Evolutionary conservation across 495 filamentous ascomycete species (phyloP).

Genomic region (Penicillium pancosmium): DNA sequence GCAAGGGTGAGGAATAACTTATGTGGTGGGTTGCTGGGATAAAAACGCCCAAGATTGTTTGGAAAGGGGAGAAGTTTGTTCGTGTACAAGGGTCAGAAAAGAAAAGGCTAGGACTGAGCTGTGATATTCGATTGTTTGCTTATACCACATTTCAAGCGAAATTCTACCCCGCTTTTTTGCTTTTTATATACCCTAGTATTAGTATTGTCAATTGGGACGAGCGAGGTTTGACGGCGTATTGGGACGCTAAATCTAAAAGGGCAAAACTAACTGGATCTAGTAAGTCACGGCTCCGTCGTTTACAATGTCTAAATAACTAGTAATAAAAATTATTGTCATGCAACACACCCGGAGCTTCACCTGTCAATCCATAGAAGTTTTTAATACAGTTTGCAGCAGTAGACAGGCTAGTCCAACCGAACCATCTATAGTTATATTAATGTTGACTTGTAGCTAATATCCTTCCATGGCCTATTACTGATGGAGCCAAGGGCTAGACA

Average conservation of each 20-base stretch:
- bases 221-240: background rate
- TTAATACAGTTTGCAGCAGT: no score
- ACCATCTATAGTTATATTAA: no score
- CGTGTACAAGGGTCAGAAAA: constrained; percentile 15
- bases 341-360: no score
- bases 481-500: constrained; percentile 5
- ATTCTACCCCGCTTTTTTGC: background rate
- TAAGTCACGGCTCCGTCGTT: background rate
- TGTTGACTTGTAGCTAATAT: no score
- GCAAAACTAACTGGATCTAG: background rate
- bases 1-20: constrained; percentile 24
- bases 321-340: no score
- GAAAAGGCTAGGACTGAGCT: constrained; percentile 20
- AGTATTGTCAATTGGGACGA: background rate
- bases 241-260: background rate
- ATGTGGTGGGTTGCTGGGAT: constrained; percentile 12
- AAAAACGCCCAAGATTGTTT: constrained; percentile 17
- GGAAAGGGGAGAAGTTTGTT: constrained; percentile 12
- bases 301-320: no score
- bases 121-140: constrained; percentile 16
- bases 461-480: background rate
- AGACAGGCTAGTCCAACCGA: no score
- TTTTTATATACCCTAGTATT: background rate
- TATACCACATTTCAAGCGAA: background rate
- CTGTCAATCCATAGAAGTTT: no score